Evolutionary conservation across 805 yeast genomes (phyloP).

Genomic region (Saturnispora mendoncae): DNA sequence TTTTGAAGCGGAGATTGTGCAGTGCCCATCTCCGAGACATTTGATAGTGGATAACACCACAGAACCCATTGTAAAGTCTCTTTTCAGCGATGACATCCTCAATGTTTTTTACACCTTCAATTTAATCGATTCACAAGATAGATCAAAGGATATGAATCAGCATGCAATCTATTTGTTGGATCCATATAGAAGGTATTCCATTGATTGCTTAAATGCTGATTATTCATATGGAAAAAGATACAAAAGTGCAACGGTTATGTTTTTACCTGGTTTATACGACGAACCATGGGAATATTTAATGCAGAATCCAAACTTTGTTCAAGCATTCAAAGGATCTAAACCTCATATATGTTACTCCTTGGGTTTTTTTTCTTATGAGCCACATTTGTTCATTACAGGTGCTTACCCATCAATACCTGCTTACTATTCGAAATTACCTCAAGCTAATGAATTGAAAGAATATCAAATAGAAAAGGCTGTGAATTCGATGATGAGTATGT

Average conservation of each 20-base stretch:
- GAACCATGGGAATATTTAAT: constrained; percentile 18
- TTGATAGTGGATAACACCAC: constrained; percentile 26
- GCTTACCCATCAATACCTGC: constrained; percentile 54
- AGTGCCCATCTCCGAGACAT: constrained; percentile 22
- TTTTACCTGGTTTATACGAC: constrained; percentile 49
- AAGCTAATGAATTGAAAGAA: constrained; percentile 48
- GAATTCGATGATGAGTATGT: constrained; percentile 55
- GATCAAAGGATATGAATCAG: constrained; percentile 24
- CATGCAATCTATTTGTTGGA: constrained; percentile 78
- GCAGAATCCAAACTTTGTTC: constrained; percentile 9
- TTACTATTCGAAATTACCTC: constrained; percentile 53
- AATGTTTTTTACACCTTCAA: constrained; percentile 26
- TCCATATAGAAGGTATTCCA: constrained; percentile 49
- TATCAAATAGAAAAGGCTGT: constrained; percentile 53
- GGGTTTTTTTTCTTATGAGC: constrained; percentile 57
- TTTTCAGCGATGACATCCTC: constrained; percentile 23
- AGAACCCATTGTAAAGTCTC: constrained; percentile 18
- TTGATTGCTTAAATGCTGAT: constrained; percentile 75
- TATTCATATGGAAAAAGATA: constrained; percentile 62
- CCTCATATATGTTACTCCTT: constrained; percentile 31
- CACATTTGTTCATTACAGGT: constrained; percentile 63
- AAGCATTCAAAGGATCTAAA: not conserved
- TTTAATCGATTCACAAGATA: constrained; percentile 22
- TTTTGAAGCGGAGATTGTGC: constrained; percentile 12
- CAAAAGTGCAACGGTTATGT: constrained; percentile 55